These are phyloP conservation scores for Emmonsia crescens DNA, from an alignment of 2,329 filamentous ascomycete genomes.

Conservation along the genomic window DNA sequence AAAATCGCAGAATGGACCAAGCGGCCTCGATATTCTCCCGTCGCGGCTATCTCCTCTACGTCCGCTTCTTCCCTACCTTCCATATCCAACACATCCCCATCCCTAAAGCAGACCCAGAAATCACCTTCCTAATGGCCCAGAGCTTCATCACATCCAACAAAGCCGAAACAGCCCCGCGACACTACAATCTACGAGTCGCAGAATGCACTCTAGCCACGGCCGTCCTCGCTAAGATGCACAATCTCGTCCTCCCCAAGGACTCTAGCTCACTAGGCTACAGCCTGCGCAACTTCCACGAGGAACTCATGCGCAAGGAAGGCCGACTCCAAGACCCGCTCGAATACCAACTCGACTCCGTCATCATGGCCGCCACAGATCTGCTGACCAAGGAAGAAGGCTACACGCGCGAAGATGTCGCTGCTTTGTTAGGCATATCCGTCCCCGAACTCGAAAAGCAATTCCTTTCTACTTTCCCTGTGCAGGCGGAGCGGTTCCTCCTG, in stretches of 20 bases:
- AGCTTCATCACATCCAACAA: conserved; percentile 93
- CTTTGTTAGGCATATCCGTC: conserved; percentile 57
- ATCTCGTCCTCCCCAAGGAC: conserved; percentile 60
- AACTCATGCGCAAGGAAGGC: conserved; percentile 53
- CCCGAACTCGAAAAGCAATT: conserved; percentile 64
- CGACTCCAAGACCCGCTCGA: conserved; percentile 41
- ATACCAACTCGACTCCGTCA: conserved; percentile 62
- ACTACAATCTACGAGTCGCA: conserved; percentile 94
- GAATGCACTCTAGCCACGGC: conserved; percentile 83
- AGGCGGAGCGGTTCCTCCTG: conserved; percentile 77
- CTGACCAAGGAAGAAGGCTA: conserved; percentile 74
- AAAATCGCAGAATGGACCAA: conserved; percentile 71
- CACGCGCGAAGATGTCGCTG: conserved; percentile 72
- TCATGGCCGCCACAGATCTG: conserved; percentile 58
- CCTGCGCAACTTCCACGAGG: conserved; percentile 76
- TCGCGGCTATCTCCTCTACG: conserved; percentile 75
- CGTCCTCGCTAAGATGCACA: conserved; percentile 50
- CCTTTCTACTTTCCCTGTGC: conserved; percentile 80
- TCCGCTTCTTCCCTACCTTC: conserved; percentile 75
- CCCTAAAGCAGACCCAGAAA: conserved; percentile 66
- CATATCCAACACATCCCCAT: conserved; percentile 68
- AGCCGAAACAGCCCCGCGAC: conserved; percentile 80
- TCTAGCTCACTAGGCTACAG: conserved; percentile 72
- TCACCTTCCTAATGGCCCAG: conserved; percentile 88
- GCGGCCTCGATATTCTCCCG: conserved; percentile 89